Evolutionary conservation across 2,329 filamentous ascomycete genomes (phyloP).

Genomic region (Pseudogymnoascus sp.): DNA sequence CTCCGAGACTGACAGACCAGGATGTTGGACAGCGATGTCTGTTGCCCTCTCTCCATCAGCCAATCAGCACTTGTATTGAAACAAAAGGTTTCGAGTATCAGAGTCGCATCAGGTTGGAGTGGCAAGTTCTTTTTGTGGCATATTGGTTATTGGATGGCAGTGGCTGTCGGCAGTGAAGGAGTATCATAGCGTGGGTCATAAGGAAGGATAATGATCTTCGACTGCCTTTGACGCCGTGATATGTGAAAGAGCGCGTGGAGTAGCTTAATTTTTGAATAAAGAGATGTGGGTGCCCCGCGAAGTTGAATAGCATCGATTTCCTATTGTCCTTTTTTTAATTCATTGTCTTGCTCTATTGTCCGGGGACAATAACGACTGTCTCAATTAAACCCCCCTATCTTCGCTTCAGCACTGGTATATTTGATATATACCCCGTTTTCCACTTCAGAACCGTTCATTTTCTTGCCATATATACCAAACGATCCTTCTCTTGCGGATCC

Average conservation of each 20-base stretch:
- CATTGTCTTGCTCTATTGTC: neutral
- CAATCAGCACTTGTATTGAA: neutral
- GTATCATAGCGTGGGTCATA: neutral
- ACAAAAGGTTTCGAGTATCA: conserved; percentile 5
- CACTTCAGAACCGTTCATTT: neutral
- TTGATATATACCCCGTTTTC: conserved; percentile 6
- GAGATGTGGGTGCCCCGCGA: neutral
- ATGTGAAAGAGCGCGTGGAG: neutral
- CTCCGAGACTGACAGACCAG: neutral
- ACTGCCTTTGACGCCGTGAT: neutral
- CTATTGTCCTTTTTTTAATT: neutral
- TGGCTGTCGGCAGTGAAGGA: neutral
- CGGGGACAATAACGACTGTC: conserved; percentile 6
- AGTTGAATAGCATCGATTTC: neutral
- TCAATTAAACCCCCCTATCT: neutral
- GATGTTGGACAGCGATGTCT: neutral
- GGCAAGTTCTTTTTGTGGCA: conserved; percentile 1
- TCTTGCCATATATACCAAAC: neutral
- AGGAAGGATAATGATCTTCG: neutral
- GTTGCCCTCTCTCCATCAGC: neutral
- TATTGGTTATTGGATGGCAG: neutral
- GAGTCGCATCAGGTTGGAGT: neutral
- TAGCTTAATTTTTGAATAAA: neutral
- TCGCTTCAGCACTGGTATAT: conserved; percentile 2
- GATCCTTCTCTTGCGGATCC: neutral